Conservation (phyloP, 2,329 filamentous ascomycete species). For the Phaeosphaeriaceae sp. region DNA sequence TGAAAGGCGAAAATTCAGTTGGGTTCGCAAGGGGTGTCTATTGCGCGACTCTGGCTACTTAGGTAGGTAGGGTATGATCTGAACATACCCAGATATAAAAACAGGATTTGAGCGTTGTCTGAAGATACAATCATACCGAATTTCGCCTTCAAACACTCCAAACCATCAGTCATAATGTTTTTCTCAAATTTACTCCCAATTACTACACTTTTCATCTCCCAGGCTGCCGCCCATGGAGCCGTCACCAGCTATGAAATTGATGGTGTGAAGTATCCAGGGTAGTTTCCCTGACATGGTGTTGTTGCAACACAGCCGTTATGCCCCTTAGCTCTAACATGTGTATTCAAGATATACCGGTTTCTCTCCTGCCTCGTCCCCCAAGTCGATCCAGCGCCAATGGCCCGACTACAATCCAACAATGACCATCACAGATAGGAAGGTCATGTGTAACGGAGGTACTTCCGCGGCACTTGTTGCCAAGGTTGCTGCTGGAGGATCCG, state of each 20-base stretch:
- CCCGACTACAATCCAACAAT: slow-evolving; percentile 63
- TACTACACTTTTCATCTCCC: slow-evolving; percentile 35
- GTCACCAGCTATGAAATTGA: slow-evolving; percentile 46
- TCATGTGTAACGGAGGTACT: slow-evolving; percentile 62
- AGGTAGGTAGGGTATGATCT: too few species aligned
- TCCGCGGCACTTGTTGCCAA: slow-evolving; percentile 52
- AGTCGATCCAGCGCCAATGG: slow-evolving; percentile 66
- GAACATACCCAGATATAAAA: too few species aligned
- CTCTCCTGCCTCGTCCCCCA: slow-evolving; percentile 55
- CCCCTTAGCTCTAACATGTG: slow-evolving; percentile 36
- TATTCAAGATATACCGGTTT: slow-evolving; percentile 60
- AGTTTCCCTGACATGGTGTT: not conserved
- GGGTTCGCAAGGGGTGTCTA: slow-evolving; percentile 21
- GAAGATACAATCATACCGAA: too few species aligned
- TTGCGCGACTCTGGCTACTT: not conserved
- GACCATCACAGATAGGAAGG: slow-evolving; percentile 56
- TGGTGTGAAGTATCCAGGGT: slow-evolving; percentile 42
- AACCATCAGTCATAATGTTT: slow-evolving; percentile 42
- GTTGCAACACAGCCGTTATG: not conserved
- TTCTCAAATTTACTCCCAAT: slow-evolving; percentile 45
- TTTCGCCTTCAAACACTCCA: too few species aligned
- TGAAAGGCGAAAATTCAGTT: slow-evolving; percentile 7
- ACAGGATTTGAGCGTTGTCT: too few species aligned
- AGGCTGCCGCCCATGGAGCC: slow-evolving; percentile 44
- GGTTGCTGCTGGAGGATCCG: slow-evolving; percentile 57